Evolutionary conservation across 352 stramenopile species (phyloP).

Genomic region (Pythium sukuiense): DNA sequence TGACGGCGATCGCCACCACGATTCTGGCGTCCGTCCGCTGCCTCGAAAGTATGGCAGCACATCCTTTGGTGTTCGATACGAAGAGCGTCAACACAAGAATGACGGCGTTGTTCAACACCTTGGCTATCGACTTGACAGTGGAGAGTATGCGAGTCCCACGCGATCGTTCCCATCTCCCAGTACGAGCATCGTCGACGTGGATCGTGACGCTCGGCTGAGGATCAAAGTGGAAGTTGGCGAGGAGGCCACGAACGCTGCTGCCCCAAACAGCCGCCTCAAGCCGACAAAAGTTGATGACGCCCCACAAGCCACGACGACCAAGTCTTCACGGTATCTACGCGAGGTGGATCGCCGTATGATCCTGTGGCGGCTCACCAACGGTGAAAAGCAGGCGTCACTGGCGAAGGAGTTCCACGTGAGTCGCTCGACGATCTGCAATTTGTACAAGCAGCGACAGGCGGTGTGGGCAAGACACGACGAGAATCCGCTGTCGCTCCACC

Average conservation of each 20-base stretch:
- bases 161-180: neutral
- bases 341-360: constrained; percentile 50
- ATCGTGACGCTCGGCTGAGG: neutral
- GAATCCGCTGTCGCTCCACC: constrained; percentile 46
- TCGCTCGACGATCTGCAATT: constrained; percentile 55
- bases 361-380: constrained; percentile 36
- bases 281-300: neutral
- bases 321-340: constrained; percentile 26
- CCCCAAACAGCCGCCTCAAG: neutral
- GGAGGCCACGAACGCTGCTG: neutral
- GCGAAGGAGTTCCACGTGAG: constrained; percentile 56
- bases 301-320: neutral
- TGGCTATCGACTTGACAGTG: neutral
- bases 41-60: neutral
- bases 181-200: neutral
- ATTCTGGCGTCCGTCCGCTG: neutral
- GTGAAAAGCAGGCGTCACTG: constrained; percentile 46
- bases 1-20: no score
- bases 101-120: neutral
- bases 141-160: neutral
- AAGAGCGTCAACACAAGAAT: neutral
- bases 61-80: neutral
- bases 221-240: neutral
- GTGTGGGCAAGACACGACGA: constrained; percentile 39
- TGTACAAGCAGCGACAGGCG: constrained; percentile 48